Base-by-base conservation (phyloP, 2,329 filamentous ascomycete genomes). In the Huntiella bhutanensis region DNA sequence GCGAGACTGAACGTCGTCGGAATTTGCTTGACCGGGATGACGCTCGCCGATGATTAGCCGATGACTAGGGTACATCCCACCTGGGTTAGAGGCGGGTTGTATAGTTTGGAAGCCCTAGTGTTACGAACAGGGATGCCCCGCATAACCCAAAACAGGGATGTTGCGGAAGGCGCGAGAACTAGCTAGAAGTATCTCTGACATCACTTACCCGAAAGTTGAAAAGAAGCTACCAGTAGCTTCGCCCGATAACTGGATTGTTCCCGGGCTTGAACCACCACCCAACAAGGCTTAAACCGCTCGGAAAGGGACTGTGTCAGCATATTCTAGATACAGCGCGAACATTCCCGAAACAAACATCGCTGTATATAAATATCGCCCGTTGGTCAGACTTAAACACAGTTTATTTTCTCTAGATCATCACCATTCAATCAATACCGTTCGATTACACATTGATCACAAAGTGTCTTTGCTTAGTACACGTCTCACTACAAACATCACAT, bases 151-250 rank as follows among this genome's bases (percentile, higher is more conserved):
- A 44, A 33, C 16, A 32, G 19, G 12, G 41, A 11, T 41, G 41
- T 33, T 45, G 41, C 48, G 41, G 48, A 50, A 47, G 13, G 35
- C 22, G 36, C 48, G 44, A 50, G 48, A 50, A 50, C 43, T 45
- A 45, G 48, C 48, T 47, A 45, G 45, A 40, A 40, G 15, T 7
- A 6, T 45, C 44, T 28, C 32, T 45, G 45, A 50, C 44, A 50
- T 50, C 45, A 50, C 44, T 36, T 33, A 28, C 22, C 22, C 22
- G 12, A 38, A 33, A 43, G 33, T 37, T 17, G 19, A 16, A 43
- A 41, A 17, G 48, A 50, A 50, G 45, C 48, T 45, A 39, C 41
- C 33, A 33, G 48, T 28, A 41, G 19, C 41, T 47, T 47, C 44
- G 33, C 33, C 33, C 33, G 8, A n/a, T 33, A 39, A 28, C 36